Conservation (phyloP, 2,329 filamentous ascomycete species). For the Diaporthe longicolla region DNA sequence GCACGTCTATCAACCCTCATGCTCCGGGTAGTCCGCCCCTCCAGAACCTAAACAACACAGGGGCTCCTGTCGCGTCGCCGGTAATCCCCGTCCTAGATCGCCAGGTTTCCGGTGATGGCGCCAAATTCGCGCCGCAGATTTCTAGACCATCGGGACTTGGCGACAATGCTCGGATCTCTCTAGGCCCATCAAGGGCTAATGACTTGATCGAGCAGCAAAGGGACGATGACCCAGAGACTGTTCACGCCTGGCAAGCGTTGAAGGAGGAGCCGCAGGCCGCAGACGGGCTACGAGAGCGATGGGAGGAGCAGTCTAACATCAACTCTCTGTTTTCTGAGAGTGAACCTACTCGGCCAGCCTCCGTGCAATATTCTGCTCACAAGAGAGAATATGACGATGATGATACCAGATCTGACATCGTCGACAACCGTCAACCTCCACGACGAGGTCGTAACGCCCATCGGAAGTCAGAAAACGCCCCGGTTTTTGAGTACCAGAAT, state of each 20-base stretch:
- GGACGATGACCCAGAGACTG: neutral
- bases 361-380: slow-evolving; percentile 6
- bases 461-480: slow-evolving; percentile 14
- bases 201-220: neutral
- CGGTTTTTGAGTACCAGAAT: slow-evolving; percentile 38
- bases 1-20: slow-evolving; percentile 32
- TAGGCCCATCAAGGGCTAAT: slow-evolving; percentile 7
- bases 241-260: slow-evolving; percentile 32
- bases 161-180: slow-evolving; percentile 4
- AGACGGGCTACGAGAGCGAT: slow-evolving; percentile 37
- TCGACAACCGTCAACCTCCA: slow-evolving; percentile 41
- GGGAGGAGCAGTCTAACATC: slow-evolving; percentile 43
- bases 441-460: slow-evolving; percentile 33
- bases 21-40: slow-evolving; percentile 43
- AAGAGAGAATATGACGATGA: slow-evolving; percentile 21
- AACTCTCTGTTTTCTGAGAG: slow-evolving; percentile 41
- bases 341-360: slow-evolving; percentile 30
- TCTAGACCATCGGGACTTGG: slow-evolving; percentile 17
- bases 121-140: slow-evolving; percentile 40
- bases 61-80: slow-evolving; percentile 23
- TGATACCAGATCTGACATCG: slow-evolving; percentile 37
- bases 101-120: slow-evolving; percentile 9
- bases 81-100: slow-evolving; percentile 25
- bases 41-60: slow-evolving; percentile 23
- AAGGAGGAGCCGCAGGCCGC: slow-evolving; percentile 22